Evolutionary conservation across 2,329 filamentous ascomycete genomes (phyloP).

Genomic region (Pseudopithomyces maydicus): DNA sequence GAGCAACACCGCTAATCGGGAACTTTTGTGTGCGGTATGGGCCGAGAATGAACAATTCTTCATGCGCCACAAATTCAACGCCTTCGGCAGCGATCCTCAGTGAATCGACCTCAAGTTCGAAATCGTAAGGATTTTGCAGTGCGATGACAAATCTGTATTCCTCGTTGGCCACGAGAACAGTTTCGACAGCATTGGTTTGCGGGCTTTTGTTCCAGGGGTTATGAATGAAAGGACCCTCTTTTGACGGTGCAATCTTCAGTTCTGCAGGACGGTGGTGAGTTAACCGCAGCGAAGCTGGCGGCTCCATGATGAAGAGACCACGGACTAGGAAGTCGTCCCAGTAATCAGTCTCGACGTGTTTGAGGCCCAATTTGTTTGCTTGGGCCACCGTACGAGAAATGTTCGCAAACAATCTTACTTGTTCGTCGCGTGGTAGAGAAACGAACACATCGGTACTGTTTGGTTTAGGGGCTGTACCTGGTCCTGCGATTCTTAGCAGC

Average conservation of each 20-base stretch:
- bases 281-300: slow-evolving; percentile 30
- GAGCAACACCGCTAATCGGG: slow-evolving; percentile 71
- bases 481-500: slow-evolving; percentile 80
- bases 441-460: slow-evolving; percentile 72
- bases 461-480: slow-evolving; percentile 72
- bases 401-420: slow-evolving; percentile 80
- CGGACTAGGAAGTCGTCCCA: slow-evolving; percentile 97
- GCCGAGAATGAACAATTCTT: slow-evolving; percentile 71
- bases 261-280: slow-evolving; percentile 42
- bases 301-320: slow-evolving; percentile 68
- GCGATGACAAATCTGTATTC: slow-evolving; percentile 78
- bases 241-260: slow-evolving; percentile 42
- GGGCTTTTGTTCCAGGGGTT: slow-evolving; percentile 83
- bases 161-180: slow-evolving; percentile 79
- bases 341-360: slow-evolving; percentile 77
- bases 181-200: slow-evolving; percentile 61
- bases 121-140: slow-evolving; percentile 92
- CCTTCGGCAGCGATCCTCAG: slow-evolving; percentile 77
- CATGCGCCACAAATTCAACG: slow-evolving; percentile 69
- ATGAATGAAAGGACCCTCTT: slow-evolving; percentile 83
- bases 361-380: slow-evolving; percentile 74
- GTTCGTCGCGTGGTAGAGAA: slow-evolving; percentile 78
- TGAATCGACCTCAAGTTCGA: slow-evolving; percentile 87
- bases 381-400: slow-evolving; percentile 82
- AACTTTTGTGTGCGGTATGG: slow-evolving; percentile 84